These are phyloP conservation scores for Melastoma malabathricum DNA, from an alignment of 345 rosid species.

Conservation along the genomic window DNA sequence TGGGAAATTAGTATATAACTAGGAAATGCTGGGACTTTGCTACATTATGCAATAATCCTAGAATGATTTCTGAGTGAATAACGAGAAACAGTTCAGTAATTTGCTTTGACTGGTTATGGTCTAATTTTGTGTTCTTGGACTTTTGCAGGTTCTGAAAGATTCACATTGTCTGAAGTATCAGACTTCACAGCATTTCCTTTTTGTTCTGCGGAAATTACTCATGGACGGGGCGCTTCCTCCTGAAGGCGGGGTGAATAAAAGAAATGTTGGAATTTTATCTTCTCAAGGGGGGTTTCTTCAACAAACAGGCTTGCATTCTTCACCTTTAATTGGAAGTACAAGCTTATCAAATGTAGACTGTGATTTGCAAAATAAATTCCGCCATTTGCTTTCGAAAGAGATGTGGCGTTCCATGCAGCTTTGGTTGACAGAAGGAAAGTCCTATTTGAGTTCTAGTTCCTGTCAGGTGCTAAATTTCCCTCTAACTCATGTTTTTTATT, in stretches of 20 bases:
- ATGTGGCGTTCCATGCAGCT: conserved; percentile 55
- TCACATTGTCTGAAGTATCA: conserved; percentile 52
- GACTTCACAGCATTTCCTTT: conserved; percentile 68
- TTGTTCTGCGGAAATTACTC: conserved; percentile 60
- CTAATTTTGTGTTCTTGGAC: conserved; percentile 4
- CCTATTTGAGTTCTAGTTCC: conserved; percentile 50
- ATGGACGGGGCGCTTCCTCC: conserved; percentile 39
- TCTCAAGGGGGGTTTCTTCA: conserved; percentile 75
- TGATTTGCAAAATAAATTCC: conserved; percentile 32
- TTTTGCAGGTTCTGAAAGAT: conserved; percentile 55
- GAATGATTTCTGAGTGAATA: too few species aligned
- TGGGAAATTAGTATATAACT: too few species aligned
- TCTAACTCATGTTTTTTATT: background rate
- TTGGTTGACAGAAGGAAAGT: conserved; percentile 74
- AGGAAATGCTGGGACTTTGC: too few species aligned
- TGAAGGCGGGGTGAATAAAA: conserved; percentile 20
- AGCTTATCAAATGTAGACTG: conserved; percentile 19
- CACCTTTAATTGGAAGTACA: conserved; percentile 18
- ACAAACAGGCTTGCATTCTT: conserved; percentile 43
- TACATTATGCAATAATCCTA: too few species aligned
- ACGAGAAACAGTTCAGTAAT: too few species aligned
- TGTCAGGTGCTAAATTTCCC: conserved; percentile 51
- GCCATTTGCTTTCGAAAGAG: conserved; percentile 38
- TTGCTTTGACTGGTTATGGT: conserved; percentile 5
- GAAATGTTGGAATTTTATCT: conserved; percentile 24